Evolutionary conservation across 2,329 filamentous ascomycete genomes (phyloP), one percentile per base, ranked within the genome.

Genomic region (Rhynchosporium graminicola): DNA sequence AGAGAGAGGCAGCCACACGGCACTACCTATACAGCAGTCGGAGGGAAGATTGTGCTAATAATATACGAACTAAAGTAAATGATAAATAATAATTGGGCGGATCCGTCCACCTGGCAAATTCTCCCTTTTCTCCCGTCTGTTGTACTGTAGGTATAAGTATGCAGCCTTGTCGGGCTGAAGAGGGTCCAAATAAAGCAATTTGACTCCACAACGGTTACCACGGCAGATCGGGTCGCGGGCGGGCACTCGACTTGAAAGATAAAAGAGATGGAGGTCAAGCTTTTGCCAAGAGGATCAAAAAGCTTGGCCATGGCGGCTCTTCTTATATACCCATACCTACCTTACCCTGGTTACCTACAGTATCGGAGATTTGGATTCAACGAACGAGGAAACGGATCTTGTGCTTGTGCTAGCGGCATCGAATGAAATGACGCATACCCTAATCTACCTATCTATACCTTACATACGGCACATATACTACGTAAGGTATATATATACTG

Each of bases 131-230:
- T 5, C 43, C 40, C 38, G 38, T n/a, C 20, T 20, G 20, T 20
- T 20, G 36, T 56, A 43, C 20, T 28, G 15, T 56, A 13, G 31
- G 26, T 40, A 20, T 33, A 20, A 20, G 20, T 20, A 20, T 20
- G 31, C 38, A 31, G 50, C 33, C 33, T 52, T 40, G 28, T 52
- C 31, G 8, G 31, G 15, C 38, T 9, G 33, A 52, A 33, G 5
- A 40, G 8, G 13, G 50, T 38, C 7, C 20, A 20, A 20, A 20
- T 20, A 20, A 26, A 15, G 52, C 28, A 48, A 48, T 28, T 43
- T 12, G 10, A 29, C 12, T 12, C 40, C 52, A 56, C 36, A 40
- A 56, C 52, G 52, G 52, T 56, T 56, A 26, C 26, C 10, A 31
- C 38, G 52, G 52, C 52, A 56, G 20, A 3, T 13, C 46, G 26